Evolutionary conservation across 2,329 filamentous ascomycete genomes (phyloP).

Genomic region (Apiospora phragmitis): DNA sequence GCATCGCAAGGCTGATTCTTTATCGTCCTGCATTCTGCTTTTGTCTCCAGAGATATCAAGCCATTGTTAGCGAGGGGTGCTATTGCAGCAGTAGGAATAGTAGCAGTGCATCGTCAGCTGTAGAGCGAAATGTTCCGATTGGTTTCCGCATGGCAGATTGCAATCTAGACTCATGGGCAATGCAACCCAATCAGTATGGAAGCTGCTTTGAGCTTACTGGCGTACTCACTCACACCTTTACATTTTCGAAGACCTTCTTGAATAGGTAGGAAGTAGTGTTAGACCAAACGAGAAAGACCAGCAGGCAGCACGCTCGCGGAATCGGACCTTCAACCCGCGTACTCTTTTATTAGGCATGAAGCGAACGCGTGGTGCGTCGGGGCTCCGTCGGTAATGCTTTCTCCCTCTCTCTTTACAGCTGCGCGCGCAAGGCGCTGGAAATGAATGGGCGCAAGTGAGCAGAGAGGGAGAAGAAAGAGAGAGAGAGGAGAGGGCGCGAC

Average conservation of each 20-base stretch:
- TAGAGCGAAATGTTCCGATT: background rate
- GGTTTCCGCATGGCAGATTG: background rate
- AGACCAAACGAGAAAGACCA: background rate
- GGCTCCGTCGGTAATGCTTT: background rate
- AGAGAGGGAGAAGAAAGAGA: background rate
- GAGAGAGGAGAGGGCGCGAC: background rate
- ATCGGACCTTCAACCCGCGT: background rate
- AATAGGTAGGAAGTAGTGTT: slow-evolving; percentile 1
- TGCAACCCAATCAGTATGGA: background rate
- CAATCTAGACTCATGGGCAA: background rate
- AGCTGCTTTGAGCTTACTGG: background rate
- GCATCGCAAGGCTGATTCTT: background rate
- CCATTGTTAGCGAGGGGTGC: background rate
- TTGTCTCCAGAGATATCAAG: background rate
- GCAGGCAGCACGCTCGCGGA: background rate
- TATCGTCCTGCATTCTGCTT: background rate
- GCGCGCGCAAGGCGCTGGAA: background rate
- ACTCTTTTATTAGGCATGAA: background rate
- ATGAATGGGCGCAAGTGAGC: background rate
- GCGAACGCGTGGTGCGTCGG: background rate
- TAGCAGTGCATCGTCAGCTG: background rate
- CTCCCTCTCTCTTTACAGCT: background rate
- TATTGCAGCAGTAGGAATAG: background rate
- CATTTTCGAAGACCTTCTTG: background rate
- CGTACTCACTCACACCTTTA: background rate